phyloP scores from a whole-genome alignment of 2,329 filamentous ascomycete genomes.

The Botrytis porri region DNA sequence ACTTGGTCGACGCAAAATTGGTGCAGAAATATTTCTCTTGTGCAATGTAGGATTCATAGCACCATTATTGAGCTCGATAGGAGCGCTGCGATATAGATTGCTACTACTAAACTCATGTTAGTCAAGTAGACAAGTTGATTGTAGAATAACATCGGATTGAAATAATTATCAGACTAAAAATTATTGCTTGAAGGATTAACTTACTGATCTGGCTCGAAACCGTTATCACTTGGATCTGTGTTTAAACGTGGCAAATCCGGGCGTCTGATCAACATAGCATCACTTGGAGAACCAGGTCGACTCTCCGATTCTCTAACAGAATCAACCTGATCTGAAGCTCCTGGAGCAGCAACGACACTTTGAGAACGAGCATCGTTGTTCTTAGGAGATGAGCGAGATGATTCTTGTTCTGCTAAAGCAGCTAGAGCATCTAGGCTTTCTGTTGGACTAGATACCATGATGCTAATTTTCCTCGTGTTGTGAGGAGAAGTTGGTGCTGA shows the following conservation, averaged over 20 bases:
- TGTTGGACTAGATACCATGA: conserved; percentile 27
- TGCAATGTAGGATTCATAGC: conserved; percentile 14
- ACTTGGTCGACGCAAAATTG: conserved; percentile 11
- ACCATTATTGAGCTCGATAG: neutral
- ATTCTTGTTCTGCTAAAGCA: conserved; percentile 30
- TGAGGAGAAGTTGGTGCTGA: conserved; percentile 16
- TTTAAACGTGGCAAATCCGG: conserved; percentile 28
- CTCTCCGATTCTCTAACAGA: neutral
- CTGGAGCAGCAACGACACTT: conserved; percentile 6
- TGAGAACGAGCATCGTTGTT: conserved; percentile 8
- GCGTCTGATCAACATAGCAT: conserved; percentile 37
- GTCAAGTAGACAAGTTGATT: neutral
- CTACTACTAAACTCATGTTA: neutral
- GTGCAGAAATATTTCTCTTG: conserved; percentile 17
- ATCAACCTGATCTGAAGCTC: neutral
- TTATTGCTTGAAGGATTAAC: conserved; percentile 9
- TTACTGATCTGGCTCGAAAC: conserved; percentile 27
- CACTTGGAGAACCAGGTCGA: conserved; percentile 35
- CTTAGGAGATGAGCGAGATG: conserved; percentile 1
- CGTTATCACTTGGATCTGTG: conserved; percentile 26
- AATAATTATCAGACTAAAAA: neutral
- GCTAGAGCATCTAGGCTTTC: conserved; percentile 31
- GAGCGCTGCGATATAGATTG: neutral
- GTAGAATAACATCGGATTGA: neutral
- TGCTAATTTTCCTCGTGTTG: neutral